Conservation (phyloP, 83 land plant species). For the Isoetes engelmannii region DNA sequence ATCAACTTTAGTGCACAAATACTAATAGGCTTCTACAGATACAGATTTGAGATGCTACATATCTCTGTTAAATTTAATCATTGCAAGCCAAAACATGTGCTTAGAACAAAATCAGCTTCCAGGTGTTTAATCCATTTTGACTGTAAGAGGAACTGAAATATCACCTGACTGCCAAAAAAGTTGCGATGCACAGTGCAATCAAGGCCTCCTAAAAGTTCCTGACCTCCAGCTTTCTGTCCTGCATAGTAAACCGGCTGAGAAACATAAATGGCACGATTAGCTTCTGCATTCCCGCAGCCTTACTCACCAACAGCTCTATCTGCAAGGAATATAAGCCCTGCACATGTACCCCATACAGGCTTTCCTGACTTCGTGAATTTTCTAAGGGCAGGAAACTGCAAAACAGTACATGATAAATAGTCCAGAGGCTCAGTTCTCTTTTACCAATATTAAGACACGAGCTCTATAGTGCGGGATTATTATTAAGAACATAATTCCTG, state of each 20-base stretch:
- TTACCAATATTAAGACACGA: not conserved
- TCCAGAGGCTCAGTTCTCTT: not conserved
- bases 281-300: not conserved
- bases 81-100: too few relatives aligned
- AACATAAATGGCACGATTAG: not conserved
- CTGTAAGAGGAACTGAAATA: too few relatives aligned
- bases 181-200: conserved; percentile 93
- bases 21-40: too few relatives aligned
- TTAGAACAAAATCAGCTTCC: too few relatives aligned
- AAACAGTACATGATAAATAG: not conserved
- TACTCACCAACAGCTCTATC: conserved; percentile 71
- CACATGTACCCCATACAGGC: conserved; percentile 98
- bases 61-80: too few relatives aligned
- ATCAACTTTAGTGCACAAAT: too few relatives aligned
- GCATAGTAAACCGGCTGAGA: conserved; percentile 4
- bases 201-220: conserved; percentile 86
- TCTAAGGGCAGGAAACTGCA: conserved; percentile 87
- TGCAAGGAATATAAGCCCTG: conserved; percentile 95
- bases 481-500: not conserved
- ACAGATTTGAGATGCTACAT: too few relatives aligned
- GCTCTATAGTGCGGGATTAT: not conserved
- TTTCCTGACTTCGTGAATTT: conserved; percentile 73
- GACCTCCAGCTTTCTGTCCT: conserved; percentile 95
- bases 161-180: conserved; percentile 90
- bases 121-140: too few relatives aligned